phyloP scores from a whole-genome alignment of 2,329 filamentous ascomycete genomes.

The Orbilia quercus region DNA sequence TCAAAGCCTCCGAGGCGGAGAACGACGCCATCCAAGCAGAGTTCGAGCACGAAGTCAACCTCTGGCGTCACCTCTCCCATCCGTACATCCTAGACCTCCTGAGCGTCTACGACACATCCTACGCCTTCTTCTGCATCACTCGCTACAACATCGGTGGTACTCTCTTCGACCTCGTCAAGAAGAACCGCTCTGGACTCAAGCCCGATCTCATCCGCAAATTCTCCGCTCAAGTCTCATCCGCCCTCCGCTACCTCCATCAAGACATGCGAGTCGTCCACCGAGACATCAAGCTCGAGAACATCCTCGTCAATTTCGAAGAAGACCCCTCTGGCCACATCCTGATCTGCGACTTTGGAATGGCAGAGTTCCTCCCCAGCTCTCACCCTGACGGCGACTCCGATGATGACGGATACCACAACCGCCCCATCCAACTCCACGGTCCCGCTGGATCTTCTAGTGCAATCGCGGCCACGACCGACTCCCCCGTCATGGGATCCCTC shows the following conservation, averaged over 20 bases:
- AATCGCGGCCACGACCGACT: slow-evolving; percentile 71
- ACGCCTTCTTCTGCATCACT: slow-evolving; percentile 74
- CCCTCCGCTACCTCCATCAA: slow-evolving; percentile 75
- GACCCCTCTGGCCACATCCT: slow-evolving; percentile 68
- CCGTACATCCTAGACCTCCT: slow-evolving; percentile 72
- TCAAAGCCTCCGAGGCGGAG: slow-evolving; percentile 69
- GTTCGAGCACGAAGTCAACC: slow-evolving; percentile 75
- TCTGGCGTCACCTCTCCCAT: slow-evolving; percentile 75
- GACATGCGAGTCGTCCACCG: slow-evolving; percentile 75
- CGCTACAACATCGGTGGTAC: slow-evolving; percentile 69
- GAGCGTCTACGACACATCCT: slow-evolving; percentile 75
- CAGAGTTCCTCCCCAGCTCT: slow-evolving; percentile 72
- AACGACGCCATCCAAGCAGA: slow-evolving; percentile 75
- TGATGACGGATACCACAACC: slow-evolving; percentile 66
- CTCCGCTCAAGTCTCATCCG: slow-evolving; percentile 72
- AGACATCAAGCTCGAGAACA: slow-evolving; percentile 77
- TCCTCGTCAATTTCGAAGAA: slow-evolving; percentile 68
- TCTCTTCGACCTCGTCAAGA: slow-evolving; percentile 72
- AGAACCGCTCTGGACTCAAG: slow-evolving; percentile 68
- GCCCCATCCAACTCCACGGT: slow-evolving; percentile 67
- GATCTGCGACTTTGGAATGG: slow-evolving; percentile 76
- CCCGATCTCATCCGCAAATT: slow-evolving; percentile 70
- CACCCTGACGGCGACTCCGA: slow-evolving; percentile 67
- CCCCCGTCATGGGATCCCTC: slow-evolving; percentile 58
- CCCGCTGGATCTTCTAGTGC: slow-evolving; percentile 70